Evolutionary conservation across 768 basidiomycete genomes (phyloP).

Genomic region (Myochromella boudieri): DNA sequence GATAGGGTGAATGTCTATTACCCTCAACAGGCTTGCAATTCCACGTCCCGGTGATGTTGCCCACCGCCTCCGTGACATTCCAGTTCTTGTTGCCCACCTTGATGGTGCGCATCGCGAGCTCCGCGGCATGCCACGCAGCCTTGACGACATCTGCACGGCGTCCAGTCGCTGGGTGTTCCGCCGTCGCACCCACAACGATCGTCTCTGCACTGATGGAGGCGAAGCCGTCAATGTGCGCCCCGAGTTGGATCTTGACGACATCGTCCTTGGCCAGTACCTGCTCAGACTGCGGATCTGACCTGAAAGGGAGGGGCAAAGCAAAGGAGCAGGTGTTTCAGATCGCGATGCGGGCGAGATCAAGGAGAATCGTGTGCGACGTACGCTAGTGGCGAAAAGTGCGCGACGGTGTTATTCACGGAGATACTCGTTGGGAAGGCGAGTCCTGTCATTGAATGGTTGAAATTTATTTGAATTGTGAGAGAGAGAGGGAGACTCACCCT

Average conservation of each 20-base stretch:
- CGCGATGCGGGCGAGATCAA: constrained; percentile 15
- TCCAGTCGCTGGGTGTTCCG: constrained; percentile 75
- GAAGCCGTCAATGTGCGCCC: constrained; percentile 97
- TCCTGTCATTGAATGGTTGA: constrained; percentile 41
- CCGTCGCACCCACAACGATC: constrained; percentile 79
- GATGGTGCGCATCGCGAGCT: constrained; percentile 87
- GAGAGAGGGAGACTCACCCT: constrained; percentile 56
- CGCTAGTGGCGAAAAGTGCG: constrained; percentile 95
- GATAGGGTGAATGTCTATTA: constrained; percentile 26
- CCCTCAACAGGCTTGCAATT: constrained; percentile 95
- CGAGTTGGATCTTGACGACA: constrained; percentile 94
- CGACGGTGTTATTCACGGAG: constrained; percentile 93
- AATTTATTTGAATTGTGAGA: not conserved
- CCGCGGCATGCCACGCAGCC: constrained; percentile 92
- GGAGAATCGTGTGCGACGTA: constrained; percentile 43
- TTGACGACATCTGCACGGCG: constrained; percentile 88
- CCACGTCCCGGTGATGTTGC: constrained; percentile 67
- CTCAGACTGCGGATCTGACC: constrained; percentile 71
- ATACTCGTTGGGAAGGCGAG: constrained; percentile 93
- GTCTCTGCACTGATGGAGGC: constrained; percentile 94
- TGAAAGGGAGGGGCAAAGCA: constrained; percentile 32
- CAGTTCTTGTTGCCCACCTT: constrained; percentile 96
- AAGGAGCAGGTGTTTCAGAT: constrained; percentile 13
- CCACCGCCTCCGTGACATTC: constrained; percentile 86
- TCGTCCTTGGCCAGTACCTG: constrained; percentile 80